phyloP scores from a whole-genome alignment of 345 rosid genomes.

The Acer campestre region DNA sequence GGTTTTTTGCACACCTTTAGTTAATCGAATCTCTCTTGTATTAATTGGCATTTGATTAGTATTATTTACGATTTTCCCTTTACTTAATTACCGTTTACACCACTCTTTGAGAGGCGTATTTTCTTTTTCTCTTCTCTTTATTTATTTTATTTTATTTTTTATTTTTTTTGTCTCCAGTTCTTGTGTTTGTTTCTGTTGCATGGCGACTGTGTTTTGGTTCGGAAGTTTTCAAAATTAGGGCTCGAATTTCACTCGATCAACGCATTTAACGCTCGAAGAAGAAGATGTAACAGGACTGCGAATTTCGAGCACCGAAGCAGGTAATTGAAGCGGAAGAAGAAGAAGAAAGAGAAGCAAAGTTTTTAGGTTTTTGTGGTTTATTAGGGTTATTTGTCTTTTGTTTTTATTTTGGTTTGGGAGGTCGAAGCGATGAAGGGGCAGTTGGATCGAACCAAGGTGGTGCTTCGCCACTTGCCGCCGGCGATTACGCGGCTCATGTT shows the following conservation, averaged over 20 bases:
- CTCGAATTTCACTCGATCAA: constrained; percentile 18
- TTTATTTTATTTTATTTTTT: too few species aligned
- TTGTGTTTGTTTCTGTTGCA: neutral
- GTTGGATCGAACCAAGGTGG: constrained; percentile 72
- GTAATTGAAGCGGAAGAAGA: neutral
- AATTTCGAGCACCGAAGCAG: constrained; percentile 5
- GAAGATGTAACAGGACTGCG: constrained; percentile 39
- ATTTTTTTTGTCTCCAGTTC: neutral
- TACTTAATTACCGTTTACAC: too few species aligned
- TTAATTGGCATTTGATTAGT: too few species aligned
- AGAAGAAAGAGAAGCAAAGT: constrained; percentile 1
- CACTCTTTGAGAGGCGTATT: too few species aligned
- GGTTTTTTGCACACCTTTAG: too few species aligned
- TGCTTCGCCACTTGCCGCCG: constrained; percentile 75
- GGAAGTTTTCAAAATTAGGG: constrained; percentile 4
- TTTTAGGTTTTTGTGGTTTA: constrained; percentile 21
- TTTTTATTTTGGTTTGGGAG: constrained; percentile 39
- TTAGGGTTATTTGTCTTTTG: constrained; percentile 25
- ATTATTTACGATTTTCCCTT: too few species aligned
- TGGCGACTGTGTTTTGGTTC: constrained; percentile 11
- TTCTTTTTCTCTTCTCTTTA: too few species aligned
- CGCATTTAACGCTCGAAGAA: neutral
- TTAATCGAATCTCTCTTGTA: too few species aligned
- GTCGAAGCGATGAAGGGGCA: constrained; percentile 50
- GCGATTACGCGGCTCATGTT: constrained; percentile 49